phyloP scores from a whole-genome alignment of 2,329 filamentous ascomycete species.

The Tolypocladium ovalisporum region DNA sequence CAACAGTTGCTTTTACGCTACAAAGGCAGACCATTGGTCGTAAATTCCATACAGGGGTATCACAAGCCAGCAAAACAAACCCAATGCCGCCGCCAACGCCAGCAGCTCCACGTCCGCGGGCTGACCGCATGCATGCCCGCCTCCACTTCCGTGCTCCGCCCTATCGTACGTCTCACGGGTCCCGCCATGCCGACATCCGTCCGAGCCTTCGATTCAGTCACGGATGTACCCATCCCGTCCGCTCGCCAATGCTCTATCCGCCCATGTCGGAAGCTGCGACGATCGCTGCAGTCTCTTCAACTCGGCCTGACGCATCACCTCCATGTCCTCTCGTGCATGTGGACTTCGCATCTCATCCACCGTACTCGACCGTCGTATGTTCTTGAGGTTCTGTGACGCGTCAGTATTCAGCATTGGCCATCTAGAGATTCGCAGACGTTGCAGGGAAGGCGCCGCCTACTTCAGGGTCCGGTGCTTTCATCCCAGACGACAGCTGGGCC shows the following conservation, averaged over 20 bases:
- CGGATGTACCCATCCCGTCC: background rate
- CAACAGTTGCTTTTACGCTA: background rate
- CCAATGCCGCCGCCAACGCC: background rate
- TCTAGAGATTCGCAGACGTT: background rate
- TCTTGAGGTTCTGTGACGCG: constrained; percentile 19
- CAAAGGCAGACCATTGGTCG: too few relatives aligned
- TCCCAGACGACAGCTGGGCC: constrained; percentile 8
- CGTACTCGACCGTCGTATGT: constrained; percentile 13
- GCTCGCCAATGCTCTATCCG: background rate
- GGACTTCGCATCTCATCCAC: constrained; percentile 4
- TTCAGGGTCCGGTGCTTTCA: constrained; percentile 15
- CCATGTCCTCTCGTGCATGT: constrained; percentile 16
- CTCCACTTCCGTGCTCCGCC: background rate
- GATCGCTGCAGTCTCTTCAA: constrained; percentile 14
- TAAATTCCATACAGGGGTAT: background rate
- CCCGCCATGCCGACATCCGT: background rate
- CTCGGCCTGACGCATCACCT: constrained; percentile 21
- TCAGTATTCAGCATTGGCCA: background rate
- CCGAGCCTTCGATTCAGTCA: background rate
- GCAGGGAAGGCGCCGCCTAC: constrained; percentile 13
- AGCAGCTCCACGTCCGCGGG: background rate
- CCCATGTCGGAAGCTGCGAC: background rate
- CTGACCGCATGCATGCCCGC: background rate
- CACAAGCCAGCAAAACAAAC: background rate
- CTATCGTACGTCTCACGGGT: background rate